These are phyloP conservation scores for Pseudogymnoascus sp. DNA, from an alignment of 2,329 filamentous ascomycete genomes.

Conservation along the genomic window DNA sequence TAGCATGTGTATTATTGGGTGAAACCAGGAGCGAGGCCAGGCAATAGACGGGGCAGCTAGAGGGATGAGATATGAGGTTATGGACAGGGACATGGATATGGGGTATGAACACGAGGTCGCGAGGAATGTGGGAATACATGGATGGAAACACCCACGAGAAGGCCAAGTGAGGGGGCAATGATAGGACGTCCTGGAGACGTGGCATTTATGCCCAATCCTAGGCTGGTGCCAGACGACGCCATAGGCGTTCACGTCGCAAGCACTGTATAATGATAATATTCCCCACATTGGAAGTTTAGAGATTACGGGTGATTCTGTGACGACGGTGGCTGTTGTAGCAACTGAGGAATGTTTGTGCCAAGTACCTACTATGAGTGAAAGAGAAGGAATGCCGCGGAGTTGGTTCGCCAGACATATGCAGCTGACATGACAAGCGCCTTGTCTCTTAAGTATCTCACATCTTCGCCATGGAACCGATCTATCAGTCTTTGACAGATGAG, in stretches of 20 bases:
- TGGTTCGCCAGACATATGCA: background rate
- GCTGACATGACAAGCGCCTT: background rate
- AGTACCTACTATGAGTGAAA: background rate
- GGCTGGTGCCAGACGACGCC: background rate
- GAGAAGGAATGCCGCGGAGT: background rate
- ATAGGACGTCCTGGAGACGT: slow-evolving; percentile 8
- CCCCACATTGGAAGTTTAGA: background rate
- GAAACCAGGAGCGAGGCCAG: background rate
- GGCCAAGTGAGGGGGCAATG: background rate
- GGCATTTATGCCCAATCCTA: background rate
- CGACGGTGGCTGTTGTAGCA: background rate
- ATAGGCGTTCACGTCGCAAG: background rate
- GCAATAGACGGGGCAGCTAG: slow-evolving; percentile 1
- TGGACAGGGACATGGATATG: background rate
- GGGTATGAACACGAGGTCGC: background rate
- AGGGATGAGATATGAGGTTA: background rate
- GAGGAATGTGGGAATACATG: background rate
- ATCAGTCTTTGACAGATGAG: background rate
- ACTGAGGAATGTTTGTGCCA: background rate
- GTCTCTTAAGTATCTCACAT: background rate
- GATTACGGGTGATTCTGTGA: background rate
- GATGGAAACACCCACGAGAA: slow-evolving; percentile 1
- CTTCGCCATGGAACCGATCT: background rate
- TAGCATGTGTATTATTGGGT: slow-evolving; percentile 1
- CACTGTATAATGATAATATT: slow-evolving; percentile 9